Percentiles rank a stretch among this genome's conserved stretches.
phyloP scores from a whole-genome alignment of 352 stramenopile species.

The Phytophthora ohioensis region DNA sequence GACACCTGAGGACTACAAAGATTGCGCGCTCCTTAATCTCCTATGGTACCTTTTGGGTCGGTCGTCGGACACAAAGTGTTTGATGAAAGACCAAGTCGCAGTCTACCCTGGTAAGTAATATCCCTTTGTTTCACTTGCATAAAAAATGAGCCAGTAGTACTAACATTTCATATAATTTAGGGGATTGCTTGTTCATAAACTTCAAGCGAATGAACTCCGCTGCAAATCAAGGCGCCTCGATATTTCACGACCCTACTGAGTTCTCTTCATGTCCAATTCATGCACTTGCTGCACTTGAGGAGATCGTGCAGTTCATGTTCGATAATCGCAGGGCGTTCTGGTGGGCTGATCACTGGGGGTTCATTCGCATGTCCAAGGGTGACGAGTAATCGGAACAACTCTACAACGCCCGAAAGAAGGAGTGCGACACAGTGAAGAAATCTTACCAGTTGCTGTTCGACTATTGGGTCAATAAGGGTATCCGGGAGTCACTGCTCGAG shows the following conservation, averaged over 20 bases:
- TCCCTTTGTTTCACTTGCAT: not conserved
- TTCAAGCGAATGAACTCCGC: slow-evolving; percentile 9
- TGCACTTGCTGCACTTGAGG: not conserved
- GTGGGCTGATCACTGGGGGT: too few species aligned
- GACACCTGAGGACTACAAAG: slow-evolving; percentile 6
- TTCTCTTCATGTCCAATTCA: slow-evolving; percentile 16
- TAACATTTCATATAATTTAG: slow-evolving; percentile 1
- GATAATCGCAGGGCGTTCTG: not conserved
- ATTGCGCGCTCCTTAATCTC: not conserved
- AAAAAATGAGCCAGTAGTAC: not conserved
- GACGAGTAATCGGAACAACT: too few species aligned
- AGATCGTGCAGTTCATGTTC: slow-evolving; percentile 7
- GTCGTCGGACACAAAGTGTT: slow-evolving; percentile 3
- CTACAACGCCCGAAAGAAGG: too few species aligned
- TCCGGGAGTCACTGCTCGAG: too few species aligned
- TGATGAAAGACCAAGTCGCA: not conserved
- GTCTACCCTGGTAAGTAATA: slow-evolving; percentile 18
- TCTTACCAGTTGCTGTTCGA: too few species aligned
- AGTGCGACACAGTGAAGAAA: too few species aligned
- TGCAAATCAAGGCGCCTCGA: slow-evolving; percentile 6
- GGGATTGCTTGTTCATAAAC: slow-evolving; percentile 19
- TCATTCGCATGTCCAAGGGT: too few species aligned
- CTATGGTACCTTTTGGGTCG: slow-evolving; percentile 21
- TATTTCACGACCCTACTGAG: slow-evolving; percentile 11
- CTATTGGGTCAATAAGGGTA: too few species aligned